Evolutionary conservation across 805 yeast genomes (phyloP), one percentile per base, ranked within the genome.

Genomic region (Jamesozyma jinghongensis): DNA sequence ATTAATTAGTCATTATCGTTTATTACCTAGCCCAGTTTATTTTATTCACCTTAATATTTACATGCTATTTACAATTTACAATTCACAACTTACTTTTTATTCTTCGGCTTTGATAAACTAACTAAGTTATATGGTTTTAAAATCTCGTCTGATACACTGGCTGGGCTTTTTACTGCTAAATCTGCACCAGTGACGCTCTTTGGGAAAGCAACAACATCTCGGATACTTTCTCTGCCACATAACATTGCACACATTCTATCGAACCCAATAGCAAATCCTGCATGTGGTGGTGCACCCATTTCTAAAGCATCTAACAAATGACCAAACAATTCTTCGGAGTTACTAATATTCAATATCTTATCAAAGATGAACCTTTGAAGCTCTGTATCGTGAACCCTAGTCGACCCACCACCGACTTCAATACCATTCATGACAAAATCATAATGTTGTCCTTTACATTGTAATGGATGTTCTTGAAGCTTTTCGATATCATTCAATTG

Each of bases 221-320:
- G 67, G 27, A 92, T 88, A 47, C 85, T 84, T 4, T 68, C 54
- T 16, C 81, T 69, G 0, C 86, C 92, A n/a, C 80, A 61, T 26
- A 90, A 57, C 90, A 90, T 86, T 0, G 98, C 92, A 52, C 94
- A 79, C 69, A 92, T 67, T 46, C 99, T 68, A 59, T 92, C 99
- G 50, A 92, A 84, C 0, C 98, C 99, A 28, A 92, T 69, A 0
- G 98, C 99, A 30, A 92, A 68, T 0, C 99, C 99, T 2, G 97
- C 96, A 63, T 92, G 99, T 1, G 99, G 99, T 1, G 99, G 99
- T 54, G 97, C 86, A 1, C 98, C 98, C 65, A 83, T 76, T 19
- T 75, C 75, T 41, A 92, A 74, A 0, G 96, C 96, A 32, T 70
- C 67, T 26, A 92, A 67, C 32, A 92, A 67, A 62, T 92, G 99